Percentiles rank a stretch among this genome's conserved stretches.
phyloP scores from a whole-genome alignment of 805 yeast genomes.

The Jamesozyma piceae region DNA sequence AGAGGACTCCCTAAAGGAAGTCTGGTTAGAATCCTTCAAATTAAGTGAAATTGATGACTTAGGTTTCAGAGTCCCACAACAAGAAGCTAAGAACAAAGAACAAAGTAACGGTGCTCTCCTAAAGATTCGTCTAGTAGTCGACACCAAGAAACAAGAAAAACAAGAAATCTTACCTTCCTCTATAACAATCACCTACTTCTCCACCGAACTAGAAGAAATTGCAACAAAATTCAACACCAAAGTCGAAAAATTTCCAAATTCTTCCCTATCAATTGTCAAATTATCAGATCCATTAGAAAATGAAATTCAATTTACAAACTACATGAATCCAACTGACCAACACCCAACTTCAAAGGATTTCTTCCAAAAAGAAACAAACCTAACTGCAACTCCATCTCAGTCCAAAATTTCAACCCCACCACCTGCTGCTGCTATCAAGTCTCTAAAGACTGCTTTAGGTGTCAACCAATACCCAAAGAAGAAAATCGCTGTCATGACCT shows the following conservation, averaged over 20 bases:
- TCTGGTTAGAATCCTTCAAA: constrained; percentile 67
- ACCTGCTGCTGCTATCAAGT: constrained; percentile 13
- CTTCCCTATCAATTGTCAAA: constrained; percentile 15
- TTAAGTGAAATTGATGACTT: constrained; percentile 45
- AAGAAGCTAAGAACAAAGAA: constrained; percentile 33
- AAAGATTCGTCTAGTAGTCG: constrained; percentile 38
- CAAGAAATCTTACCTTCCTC: constrained; percentile 8
- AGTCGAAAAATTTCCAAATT: constrained; percentile 16
- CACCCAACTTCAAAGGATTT: constrained; percentile 20
- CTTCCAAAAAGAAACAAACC: constrained; percentile 11
- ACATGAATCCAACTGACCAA: constrained; percentile 33
- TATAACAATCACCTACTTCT: constrained; percentile 32
- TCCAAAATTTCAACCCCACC: constrained; percentile 6
- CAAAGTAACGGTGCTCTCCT: constrained; percentile 40
- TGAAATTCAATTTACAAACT: constrained; percentile 45
- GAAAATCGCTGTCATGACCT: constrained; percentile 86
- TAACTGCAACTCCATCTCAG: constrained; percentile 7
- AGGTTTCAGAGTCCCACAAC: constrained; percentile 52
- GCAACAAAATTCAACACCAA: constrained; percentile 16
- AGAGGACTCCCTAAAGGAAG: constrained; percentile 55
- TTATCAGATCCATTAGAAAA: constrained; percentile 58
- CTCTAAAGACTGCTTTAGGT: constrained; percentile 14
- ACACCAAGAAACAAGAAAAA: constrained; percentile 15
- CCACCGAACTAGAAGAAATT: constrained; percentile 31
- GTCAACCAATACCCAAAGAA: constrained; percentile 14